Base-by-base conservation (phyloP, 2,329 filamentous ascomycete species). In the Helotiales sp. region DNA sequence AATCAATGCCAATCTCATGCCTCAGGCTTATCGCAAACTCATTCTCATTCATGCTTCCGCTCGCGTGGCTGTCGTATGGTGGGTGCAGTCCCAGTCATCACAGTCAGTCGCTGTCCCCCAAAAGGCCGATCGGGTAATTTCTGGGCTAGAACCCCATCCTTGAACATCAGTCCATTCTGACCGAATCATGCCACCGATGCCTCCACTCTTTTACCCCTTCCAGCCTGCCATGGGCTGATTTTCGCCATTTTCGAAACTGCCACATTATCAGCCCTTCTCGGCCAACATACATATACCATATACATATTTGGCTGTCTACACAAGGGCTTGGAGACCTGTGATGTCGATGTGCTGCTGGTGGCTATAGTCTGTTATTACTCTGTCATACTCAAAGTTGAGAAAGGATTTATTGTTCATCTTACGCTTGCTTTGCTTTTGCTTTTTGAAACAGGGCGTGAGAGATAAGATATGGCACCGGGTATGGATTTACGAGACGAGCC, bases 401-500 rank as follows among this genome's bases (percentile, higher is more conserved):
- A 22, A 17, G n/a, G n/a, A n/a, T n/a, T n/a, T n/a, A n/a, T n/a
- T n/a, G n/a, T n/a, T n/a, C n/a, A n/a, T n/a, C n/a, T n/a, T n/a
- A n/a, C n/a, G n/a, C n/a, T n/a, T n/a, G n/a, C n/a, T n/a, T n/a
- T n/a, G n/a, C n/a, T n/a, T n/a, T n/a, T n/a, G n/a, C 29, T 27
- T n/a, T 8, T 30, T 52, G 36, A n/a, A 9, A 52, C 40, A 10
- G 33, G 44, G 31, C 40, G 19, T 15, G 9, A 12, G n/a, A 15
- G 7, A 29, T 15, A 13, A 54, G 57, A 27, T 22, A 63, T 66
- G 64, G 61, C 61, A 49, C 64, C 63, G 27, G 59, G 62, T 25
- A 54, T 55, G 30, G 54, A 60, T 22, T n/a, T n/a, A 53, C 40
- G 30, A n/a, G 49, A 57, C 38, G 54, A 48, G 25, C 38, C 40